A percentile compares a stretch with the other conserved stretches of the same genome.
phyloP scores from a whole-genome alignment of 331 rosid genomes.

The Erythrophleum ivorense region DNA sequence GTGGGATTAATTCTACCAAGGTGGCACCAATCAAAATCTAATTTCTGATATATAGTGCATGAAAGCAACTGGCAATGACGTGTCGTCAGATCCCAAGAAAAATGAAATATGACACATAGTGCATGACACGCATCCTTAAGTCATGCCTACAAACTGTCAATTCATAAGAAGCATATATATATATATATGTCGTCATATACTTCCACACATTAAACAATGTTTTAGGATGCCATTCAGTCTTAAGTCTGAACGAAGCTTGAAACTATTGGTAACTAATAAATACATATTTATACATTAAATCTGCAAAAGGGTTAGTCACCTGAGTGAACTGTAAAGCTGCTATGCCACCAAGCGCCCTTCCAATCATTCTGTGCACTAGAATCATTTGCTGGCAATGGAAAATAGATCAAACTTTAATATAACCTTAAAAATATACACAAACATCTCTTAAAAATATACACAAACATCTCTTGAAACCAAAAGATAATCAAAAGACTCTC shows the following conservation, averaged over 20 bases:
- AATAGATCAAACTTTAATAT: constrained; percentile 32
- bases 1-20: constrained; percentile 36
- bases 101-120: constrained; percentile 1
- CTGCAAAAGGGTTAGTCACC: constrained; percentile 56
- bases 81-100: constrained; percentile 24
- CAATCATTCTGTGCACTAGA: constrained; percentile 90
- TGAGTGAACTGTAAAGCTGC: constrained; percentile 77
- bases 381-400: constrained; percentile 69
- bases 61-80: constrained; percentile 37
- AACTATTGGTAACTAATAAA: constrained; percentile 12
- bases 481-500: background rate
- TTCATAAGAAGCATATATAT: constrained; percentile 11
- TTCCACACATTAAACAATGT: constrained; percentile 19
- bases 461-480: background rate
- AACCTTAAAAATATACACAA: constrained; percentile 11
- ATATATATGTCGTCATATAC: background rate
- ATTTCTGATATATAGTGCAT: background rate
- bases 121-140: constrained; percentile 23
- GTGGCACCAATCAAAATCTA: constrained; percentile 23
- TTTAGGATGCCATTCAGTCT: constrained; percentile 21
- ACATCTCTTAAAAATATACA: background rate
- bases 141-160: constrained; percentile 15
- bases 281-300: background rate
- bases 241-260: background rate
- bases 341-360: constrained; percentile 99